Percentiles rank a stretch among this genome's conserved stretches.
phyloP scores from a whole-genome alignment of 129 eudicot species.

The Centaurea solstitialis region DNA sequence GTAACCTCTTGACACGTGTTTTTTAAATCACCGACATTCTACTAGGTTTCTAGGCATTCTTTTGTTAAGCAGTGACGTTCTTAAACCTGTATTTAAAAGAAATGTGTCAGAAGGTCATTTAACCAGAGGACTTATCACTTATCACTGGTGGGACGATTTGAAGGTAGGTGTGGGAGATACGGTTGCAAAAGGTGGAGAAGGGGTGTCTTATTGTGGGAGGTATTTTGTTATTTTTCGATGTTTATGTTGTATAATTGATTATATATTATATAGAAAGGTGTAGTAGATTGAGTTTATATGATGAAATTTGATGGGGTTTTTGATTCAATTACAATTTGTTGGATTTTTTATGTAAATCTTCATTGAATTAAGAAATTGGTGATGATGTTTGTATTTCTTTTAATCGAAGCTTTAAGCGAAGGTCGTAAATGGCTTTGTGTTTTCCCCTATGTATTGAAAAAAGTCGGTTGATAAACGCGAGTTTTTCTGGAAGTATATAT shows the following conservation, averaged over 20 bases:
- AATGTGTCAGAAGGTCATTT: neutral
- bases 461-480: neutral
- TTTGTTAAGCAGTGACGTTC: neutral
- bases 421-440: neutral
- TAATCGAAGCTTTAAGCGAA: neutral
- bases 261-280: neutral
- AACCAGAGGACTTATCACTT: neutral
- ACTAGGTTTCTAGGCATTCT: neutral
- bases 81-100: neutral
- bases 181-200: neutral
- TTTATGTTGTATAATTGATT: slow-evolving; percentile 18
- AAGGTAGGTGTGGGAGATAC: neutral
- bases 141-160: neutral
- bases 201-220: neutral
- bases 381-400: neutral
- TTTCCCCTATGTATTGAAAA: neutral
- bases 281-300: neutral
- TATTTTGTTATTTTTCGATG: slow-evolving; percentile 5
- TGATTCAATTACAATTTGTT: neutral
- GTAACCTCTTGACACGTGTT: neutral
- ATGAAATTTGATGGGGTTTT: neutral
- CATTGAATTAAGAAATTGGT: neutral
- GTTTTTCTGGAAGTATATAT: too few relatives aligned
- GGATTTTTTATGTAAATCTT: neutral
- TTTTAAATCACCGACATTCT: neutral